Evolutionary conservation across 768 basidiomycete genomes (phyloP).

Genomic region (Glaciozyma antarctica): DNA sequence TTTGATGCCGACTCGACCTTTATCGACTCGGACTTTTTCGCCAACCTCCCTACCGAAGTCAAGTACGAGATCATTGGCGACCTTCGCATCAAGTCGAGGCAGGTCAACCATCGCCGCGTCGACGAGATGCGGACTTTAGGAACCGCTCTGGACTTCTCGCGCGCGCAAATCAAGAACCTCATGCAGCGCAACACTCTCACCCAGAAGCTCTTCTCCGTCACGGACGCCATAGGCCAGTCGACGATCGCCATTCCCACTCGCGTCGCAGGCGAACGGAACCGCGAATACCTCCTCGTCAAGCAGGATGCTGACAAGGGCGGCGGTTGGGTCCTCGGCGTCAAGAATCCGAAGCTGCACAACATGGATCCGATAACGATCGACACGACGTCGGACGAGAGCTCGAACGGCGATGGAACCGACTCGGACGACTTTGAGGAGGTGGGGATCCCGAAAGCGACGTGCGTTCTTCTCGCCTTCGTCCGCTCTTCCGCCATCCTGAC

Average conservation of each 20-base stretch:
- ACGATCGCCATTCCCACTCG: conserved; percentile 75
- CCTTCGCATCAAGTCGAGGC: conserved; percentile 82
- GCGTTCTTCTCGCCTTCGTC: background rate
- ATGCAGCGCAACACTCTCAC: conserved; percentile 81
- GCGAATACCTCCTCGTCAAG: conserved; percentile 88
- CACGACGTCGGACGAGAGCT: conserved; percentile 39
- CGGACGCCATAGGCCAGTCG: conserved; percentile 64
- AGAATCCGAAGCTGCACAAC: conserved; percentile 43
- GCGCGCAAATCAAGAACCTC: conserved; percentile 85
- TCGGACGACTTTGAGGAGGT: conserved; percentile 42
- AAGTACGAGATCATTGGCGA: conserved; percentile 99
- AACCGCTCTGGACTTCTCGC: conserved; percentile 90
- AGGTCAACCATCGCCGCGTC: conserved; percentile 82
- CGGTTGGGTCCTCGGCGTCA: conserved; percentile 91
- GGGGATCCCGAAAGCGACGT: conserved; percentile 14
- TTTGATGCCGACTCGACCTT: conserved; percentile 74
- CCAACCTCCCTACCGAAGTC: conserved; percentile 84
- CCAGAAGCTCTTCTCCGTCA: conserved; percentile 82
- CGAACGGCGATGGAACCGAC: conserved; percentile 37
- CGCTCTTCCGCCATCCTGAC: background rate
- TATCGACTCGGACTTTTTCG: conserved; percentile 67
- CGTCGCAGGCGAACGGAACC: conserved; percentile 89
- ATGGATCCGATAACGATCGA: conserved; percentile 77
- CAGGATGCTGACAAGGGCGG: conserved; percentile 68
- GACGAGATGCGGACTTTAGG: conserved; percentile 78